Base-by-base conservation (phyloP, 2,329 filamentous ascomycete species). In the Penicillium sp. region DNA sequence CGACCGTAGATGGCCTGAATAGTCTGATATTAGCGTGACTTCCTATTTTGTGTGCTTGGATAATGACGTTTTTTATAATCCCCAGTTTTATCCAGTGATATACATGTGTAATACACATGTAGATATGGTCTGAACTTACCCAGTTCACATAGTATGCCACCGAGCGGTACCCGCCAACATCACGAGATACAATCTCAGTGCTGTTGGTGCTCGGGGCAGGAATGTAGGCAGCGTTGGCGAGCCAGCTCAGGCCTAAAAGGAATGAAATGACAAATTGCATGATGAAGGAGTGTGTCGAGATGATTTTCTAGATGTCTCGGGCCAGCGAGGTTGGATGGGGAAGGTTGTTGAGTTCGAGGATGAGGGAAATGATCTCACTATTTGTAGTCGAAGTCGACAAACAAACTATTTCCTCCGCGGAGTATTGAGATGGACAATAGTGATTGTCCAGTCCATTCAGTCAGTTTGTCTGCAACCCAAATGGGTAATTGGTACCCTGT, bases 1-100 rank as follows among this genome's bases (percentile, higher is more conserved):
- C 93, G 86, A 39, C 81, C 91, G 74, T 97, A 97, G 66, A 96
- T 93, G 62, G 90, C 90, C 91, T 81, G 36, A 44, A 48, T 27
- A 44, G 6, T 53, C 31, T 48, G 15, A 25, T 38, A 25, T 41
- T 44, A 53, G 49, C 17, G 2, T 29, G 27, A 4, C 15, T 33
- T 33, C n/a, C 13, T 42, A 3, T 21, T 45, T 41, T 35, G 21
- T 15, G 9, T 27, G 47, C 41, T 25, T 21, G 7, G 25, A 15
- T 31, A 15, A 36, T 48, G 29, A 10, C 10, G 7, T 21, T 10
- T 36, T 36, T 2, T n/a, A n/a, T 35, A 35, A 35, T 21, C 19
- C 1, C 44, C 13, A 2, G n/a, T 23, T 23, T 17, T 4, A 51
- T 35, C 12, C 7, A 35, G 19, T 35, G 9, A 17, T 15, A 27